phyloP scores from a whole-genome alignment of 1,284 basidiomycete species.

The Sphagnurus paluster region DNA sequence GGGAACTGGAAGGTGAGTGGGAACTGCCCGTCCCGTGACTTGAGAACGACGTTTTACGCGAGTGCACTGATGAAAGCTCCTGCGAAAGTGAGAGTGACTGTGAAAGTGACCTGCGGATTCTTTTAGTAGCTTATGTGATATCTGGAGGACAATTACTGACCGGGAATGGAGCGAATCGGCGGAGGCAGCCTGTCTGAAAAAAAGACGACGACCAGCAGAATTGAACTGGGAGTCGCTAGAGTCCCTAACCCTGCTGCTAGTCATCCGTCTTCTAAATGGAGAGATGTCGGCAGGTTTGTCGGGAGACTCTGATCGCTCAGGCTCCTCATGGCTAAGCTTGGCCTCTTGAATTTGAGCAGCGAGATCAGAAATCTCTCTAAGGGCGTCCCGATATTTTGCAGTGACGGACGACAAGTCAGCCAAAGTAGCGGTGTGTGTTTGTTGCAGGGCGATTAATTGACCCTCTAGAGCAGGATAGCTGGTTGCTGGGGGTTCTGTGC shows the following conservation, averaged over 20 bases:
- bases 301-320: slow-evolving; percentile 46
- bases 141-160: slow-evolving; percentile 35
- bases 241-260: slow-evolving; percentile 49
- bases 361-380: slow-evolving; percentile 85
- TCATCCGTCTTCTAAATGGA: slow-evolving; percentile 50
- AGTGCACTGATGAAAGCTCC: slow-evolving; percentile 90
- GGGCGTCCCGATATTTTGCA: slow-evolving; percentile 84
- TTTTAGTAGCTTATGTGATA: slow-evolving; percentile 9
- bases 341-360: slow-evolving; percentile 82
- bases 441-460: slow-evolving; percentile 67
- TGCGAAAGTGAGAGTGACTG: slow-evolving; percentile 92
- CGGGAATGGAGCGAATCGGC: slow-evolving; percentile 82
- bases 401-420: slow-evolving; percentile 78
- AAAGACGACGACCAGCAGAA: slow-evolving; percentile 59
- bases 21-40: slow-evolving; percentile 70
- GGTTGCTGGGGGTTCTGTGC: background rate
- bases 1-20: slow-evolving; percentile 51
- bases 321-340: slow-evolving; percentile 53
- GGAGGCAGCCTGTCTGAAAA: slow-evolving; percentile 85
- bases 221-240: slow-evolving; percentile 48
- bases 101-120: slow-evolving; percentile 66
- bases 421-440: slow-evolving; percentile 77
- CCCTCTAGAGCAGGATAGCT: slow-evolving; percentile 43
- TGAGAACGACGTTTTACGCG: slow-evolving; percentile 77
- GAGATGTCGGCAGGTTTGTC: slow-evolving; percentile 49